Conservation (phyloP, 2,329 filamentous ascomycete genomes). For the Stachybotrys elegans region DNA sequence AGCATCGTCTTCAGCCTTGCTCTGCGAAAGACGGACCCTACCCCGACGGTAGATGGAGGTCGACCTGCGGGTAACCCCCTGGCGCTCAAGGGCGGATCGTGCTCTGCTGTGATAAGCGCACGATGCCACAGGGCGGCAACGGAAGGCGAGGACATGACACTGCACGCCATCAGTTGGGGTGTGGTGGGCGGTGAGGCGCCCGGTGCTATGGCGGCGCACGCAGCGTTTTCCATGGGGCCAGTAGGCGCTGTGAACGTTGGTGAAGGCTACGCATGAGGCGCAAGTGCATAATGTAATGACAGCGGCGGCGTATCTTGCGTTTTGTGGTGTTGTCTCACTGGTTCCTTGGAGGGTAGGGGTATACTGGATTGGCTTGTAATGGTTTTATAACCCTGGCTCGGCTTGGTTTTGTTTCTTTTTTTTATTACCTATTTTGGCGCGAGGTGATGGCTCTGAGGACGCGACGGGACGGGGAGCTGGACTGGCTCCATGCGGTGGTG, state of each 20-base stretch:
- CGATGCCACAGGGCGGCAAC: conserved; percentile 36
- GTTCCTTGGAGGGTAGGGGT: too few species aligned
- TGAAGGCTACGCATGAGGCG: neutral
- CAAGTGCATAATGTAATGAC: too few species aligned
- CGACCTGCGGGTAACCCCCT: conserved; percentile 42
- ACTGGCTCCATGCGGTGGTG: too few species aligned
- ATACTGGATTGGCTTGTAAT: too few species aligned
- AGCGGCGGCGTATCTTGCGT: too few species aligned
- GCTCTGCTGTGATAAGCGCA: conserved; percentile 47
- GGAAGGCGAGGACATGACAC: conserved; percentile 27
- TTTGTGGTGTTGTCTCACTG: too few species aligned
- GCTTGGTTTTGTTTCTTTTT: too few species aligned
- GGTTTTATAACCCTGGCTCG: too few species aligned
- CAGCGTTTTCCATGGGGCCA: neutral
- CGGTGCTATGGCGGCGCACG: conserved; percentile 28
- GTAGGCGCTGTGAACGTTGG: neutral
- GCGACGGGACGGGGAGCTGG: too few species aligned
- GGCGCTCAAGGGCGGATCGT: conserved; percentile 39
- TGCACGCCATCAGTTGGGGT: conserved; percentile 37
- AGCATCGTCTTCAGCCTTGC: conserved; percentile 31
- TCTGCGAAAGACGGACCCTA: conserved; percentile 31
- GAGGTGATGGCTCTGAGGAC: too few species aligned
- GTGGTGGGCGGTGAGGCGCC: conserved; percentile 32
- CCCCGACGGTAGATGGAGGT: conserved; percentile 27
- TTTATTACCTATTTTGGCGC: too few species aligned